phyloP scores from a whole-genome alignment of 176 grass and related monocot species.

The Paspalum notatum region DNA sequence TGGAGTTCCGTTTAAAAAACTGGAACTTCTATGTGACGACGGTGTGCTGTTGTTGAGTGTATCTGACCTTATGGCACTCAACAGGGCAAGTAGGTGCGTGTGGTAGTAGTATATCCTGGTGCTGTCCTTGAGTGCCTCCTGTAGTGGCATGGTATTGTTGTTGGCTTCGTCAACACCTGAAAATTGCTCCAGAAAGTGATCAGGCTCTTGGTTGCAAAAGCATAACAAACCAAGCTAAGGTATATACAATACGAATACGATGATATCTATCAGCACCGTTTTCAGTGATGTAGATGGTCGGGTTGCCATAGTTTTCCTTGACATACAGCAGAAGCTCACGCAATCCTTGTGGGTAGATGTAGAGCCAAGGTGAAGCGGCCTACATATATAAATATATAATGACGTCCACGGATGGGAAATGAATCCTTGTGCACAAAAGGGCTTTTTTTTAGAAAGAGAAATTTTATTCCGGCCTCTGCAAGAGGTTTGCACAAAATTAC shows the following conservation, averaged over 20 bases:
- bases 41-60: not conserved
- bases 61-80: conserved; percentile 52
- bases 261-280: not conserved
- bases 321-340: conserved; percentile 49
- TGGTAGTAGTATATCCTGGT: conserved; percentile 56
- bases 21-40: too few relatives aligned
- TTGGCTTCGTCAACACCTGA: conserved; percentile 48
- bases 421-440: too few relatives aligned
- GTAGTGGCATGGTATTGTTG: conserved; percentile 47
- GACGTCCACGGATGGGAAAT: not conserved
- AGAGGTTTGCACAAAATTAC: not conserved
- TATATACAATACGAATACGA: too few relatives aligned
- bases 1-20: not conserved
- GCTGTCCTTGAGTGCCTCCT: conserved; percentile 63
- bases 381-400: too few relatives aligned
- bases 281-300: conserved; percentile 57
- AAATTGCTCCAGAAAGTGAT: not conserved
- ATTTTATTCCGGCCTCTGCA: too few relatives aligned
- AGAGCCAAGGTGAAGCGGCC: conserved; percentile 54
- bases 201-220: not conserved
- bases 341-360: conserved; percentile 58
- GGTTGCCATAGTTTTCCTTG: conserved; percentile 55
- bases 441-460: too few relatives aligned
- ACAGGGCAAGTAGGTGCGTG: conserved; percentile 49
- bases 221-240: not conserved